These are phyloP conservation scores for Acanthamoeba royreba DNA, from an alignment of 208 protist genomes.

Conservation along the genomic window DNA sequence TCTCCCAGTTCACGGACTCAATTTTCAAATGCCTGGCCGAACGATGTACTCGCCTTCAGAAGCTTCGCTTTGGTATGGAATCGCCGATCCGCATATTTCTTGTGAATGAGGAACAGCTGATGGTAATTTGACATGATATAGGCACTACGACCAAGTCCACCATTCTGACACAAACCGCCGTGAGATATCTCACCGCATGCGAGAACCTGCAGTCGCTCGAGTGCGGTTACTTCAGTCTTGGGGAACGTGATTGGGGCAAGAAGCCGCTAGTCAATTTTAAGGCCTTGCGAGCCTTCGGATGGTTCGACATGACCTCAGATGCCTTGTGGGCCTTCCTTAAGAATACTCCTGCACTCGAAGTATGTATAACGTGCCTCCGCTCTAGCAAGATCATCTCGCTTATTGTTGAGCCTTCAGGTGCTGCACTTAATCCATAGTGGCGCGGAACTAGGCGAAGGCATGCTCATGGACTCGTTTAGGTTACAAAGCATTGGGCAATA, in stretches of 20 bases:
- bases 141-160: slow-evolving; percentile 26
- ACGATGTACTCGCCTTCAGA: not conserved
- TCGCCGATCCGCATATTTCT: too few species aligned
- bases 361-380: not conserved
- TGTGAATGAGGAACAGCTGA: too few species aligned
- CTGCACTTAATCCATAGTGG: not conserved
- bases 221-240: not conserved
- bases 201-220: not conserved
- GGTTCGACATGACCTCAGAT: not conserved
- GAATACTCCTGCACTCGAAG: not conserved
- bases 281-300: not conserved
- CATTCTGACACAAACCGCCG: not conserved
- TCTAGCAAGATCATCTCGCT: not conserved
- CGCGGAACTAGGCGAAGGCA: not conserved
- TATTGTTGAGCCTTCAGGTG: not conserved
- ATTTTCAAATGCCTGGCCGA: not conserved
- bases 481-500: not conserved
- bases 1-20: not conserved
- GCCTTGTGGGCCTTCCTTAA: not conserved
- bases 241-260: not conserved
- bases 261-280: not conserved
- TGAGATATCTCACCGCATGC: slow-evolving; percentile 12
- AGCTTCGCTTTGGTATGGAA: not conserved
- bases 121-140: too few species aligned
- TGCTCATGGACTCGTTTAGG: slow-evolving; percentile 18